Base-by-base conservation (phyloP, 2,329 filamentous ascomycete species). In the Neoarthrinium moseri region DNA sequence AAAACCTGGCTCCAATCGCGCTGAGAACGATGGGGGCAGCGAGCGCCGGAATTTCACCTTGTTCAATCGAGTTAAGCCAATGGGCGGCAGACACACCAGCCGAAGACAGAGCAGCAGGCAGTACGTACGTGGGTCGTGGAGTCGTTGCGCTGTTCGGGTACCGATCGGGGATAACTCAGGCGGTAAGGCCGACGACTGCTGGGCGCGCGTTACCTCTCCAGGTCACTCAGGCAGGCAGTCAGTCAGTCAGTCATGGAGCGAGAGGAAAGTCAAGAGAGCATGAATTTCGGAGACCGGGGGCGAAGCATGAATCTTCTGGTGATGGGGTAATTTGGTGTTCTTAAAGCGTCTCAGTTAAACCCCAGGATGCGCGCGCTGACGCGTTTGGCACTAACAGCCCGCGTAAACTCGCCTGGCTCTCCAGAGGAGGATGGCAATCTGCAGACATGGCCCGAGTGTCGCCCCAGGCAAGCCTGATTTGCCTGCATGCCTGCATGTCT, bases 21-120 rank as follows among this genome's bases (percentile, higher is more conserved):
- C n/a, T 36, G 41, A 36, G 23, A 6, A 26, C n/a, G 13, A 35
- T 34, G 12, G 15, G 5, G 41, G 29, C 6, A n/a, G 8, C 26
- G 8, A n/a, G 26, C 8, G 8, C 26, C 26, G 26, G 17, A 29
- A 13, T 15, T 15, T 18, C 11, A 32, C 7, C 13, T 18, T 18
- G 15, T 20, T 41, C 12, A 17, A 30, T 11, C 11, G 6, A 43
- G 32, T 34, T 22, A 24, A 26, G 41, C 41, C 41, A 44, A 44
- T 44, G 41, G 41, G 30, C 30, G 32, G 13, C 11, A 36, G 27
- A 37, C 41, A 44, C 41, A 44, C 41, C 41, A 29, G 18, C 23
- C 30, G 30, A 34, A 24, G 30, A 35, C 10, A 35, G 32, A 29
- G n/a, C 26, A 29, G 26, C 26, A 8, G 26, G 26, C 8, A n/a